phyloP scores from a whole-genome alignment of 305 asterid species.

The Caryopteris hybrid region DNA sequence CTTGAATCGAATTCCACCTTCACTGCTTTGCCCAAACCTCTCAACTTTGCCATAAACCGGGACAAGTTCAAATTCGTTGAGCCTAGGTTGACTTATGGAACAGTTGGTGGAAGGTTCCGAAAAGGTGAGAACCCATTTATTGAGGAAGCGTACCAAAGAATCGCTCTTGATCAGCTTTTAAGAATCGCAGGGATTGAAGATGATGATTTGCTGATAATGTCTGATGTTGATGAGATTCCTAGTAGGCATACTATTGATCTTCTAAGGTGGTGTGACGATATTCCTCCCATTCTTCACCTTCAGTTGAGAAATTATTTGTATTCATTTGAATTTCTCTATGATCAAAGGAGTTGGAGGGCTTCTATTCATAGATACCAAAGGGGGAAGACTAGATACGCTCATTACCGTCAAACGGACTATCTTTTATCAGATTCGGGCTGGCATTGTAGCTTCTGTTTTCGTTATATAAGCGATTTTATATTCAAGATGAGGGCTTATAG shows the following conservation, averaged over 20 bases:
- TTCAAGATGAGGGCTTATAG: slow-evolving; percentile 91
- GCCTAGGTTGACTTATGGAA: slow-evolving; percentile 63
- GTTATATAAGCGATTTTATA: slow-evolving; percentile 54
- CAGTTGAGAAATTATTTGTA: slow-evolving; percentile 64
- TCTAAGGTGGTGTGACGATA: slow-evolving; percentile 68
- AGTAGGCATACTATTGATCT: slow-evolving; percentile 68
- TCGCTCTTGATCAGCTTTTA: slow-evolving; percentile 61
- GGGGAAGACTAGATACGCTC: slow-evolving; percentile 64
- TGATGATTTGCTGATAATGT: slow-evolving; percentile 77
- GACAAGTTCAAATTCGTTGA: slow-evolving; percentile 53
- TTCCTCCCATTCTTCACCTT: slow-evolving; percentile 76
- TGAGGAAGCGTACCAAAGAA: slow-evolving; percentile 69
- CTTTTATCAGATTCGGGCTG: slow-evolving; percentile 73
- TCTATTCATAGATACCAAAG: slow-evolving; percentile 56
- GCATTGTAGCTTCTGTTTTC: slow-evolving; percentile 90
- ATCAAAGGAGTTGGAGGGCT: slow-evolving; percentile 72
- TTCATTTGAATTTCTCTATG: slow-evolving; percentile 61
- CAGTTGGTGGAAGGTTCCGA: slow-evolving; percentile 60
- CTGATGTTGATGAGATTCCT: slow-evolving; percentile 83
- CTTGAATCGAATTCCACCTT: slow-evolving; percentile 81
- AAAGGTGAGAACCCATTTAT: slow-evolving; percentile 68
- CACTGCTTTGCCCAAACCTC: slow-evolving; percentile 66
- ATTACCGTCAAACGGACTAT: slow-evolving; percentile 59
- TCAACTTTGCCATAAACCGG: slow-evolving; percentile 44
- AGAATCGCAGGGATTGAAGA: slow-evolving; percentile 71